Percentiles rank a stretch among this genome's conserved stretches.
These are phyloP conservation scores for Gnomoniopsis smithogilvyi DNA, from an alignment of 2,329 filamentous ascomycete species.

Conservation along the genomic window DNA sequence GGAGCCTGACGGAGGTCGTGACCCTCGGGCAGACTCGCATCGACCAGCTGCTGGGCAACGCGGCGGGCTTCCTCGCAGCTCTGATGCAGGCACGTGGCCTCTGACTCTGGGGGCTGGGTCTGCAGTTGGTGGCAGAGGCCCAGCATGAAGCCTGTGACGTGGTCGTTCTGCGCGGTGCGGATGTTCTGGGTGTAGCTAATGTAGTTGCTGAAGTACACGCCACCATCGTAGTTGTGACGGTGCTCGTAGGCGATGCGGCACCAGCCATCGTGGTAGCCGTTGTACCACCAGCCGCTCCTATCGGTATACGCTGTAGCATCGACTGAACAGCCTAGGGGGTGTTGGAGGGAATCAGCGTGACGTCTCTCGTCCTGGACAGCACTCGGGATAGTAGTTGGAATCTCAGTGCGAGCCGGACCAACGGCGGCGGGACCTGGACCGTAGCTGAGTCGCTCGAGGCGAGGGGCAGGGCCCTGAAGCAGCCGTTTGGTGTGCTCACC, in stretches of 20 bases:
- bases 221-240: constrained; percentile 11
- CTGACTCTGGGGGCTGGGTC: background rate
- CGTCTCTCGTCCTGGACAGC: background rate
- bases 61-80: background rate
- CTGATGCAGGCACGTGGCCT: background rate
- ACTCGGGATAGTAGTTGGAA: background rate
- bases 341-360: background rate
- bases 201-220: constrained; percentile 3
- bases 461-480: background rate
- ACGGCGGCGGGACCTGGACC: too few species aligned
- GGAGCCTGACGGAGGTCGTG: background rate
- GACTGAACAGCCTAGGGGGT: background rate
- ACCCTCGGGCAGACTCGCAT: background rate
- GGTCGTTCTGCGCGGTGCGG: background rate
- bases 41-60: background rate
- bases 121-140: background rate
- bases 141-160: constrained; percentile 3
- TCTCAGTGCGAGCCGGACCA: too few species aligned
- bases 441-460: too few species aligned
- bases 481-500: background rate
- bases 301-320: background rate
- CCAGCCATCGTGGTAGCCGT: constrained; percentile 3
- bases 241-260: constrained; percentile 6
- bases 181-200: background rate
- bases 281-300: background rate